Evolutionary conservation across 805 yeast genomes (phyloP).

Genomic region (Metschnikowia vanudenii): DNA sequence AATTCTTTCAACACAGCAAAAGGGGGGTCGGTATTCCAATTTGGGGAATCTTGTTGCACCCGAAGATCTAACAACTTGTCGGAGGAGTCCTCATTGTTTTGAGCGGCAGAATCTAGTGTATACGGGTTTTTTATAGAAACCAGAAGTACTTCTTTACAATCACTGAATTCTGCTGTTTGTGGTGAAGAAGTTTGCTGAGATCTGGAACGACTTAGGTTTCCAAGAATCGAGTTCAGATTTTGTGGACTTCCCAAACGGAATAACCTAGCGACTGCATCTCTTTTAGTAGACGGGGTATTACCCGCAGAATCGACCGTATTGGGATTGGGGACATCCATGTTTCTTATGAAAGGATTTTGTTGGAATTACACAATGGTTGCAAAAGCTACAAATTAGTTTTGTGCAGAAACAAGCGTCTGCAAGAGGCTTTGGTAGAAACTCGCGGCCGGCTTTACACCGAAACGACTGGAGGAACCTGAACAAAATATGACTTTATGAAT

Average conservation of each 20-base stretch:
- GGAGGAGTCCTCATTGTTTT: background rate
- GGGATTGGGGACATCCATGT: background rate
- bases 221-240: background rate
- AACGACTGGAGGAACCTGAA: too few species aligned
- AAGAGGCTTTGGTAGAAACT: background rate
- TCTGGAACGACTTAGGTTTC: background rate
- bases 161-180: background rate
- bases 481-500: too few species aligned
- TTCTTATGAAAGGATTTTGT: background rate
- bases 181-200: background rate
- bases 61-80: background rate
- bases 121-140: background rate
- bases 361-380: constrained; percentile 1
- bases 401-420: constrained; percentile 1
- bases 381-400: background rate
- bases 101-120: background rate
- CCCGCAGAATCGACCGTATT: background rate
- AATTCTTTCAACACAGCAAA: background rate
- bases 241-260: background rate
- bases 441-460: background rate
- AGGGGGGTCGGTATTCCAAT: background rate
- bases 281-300: background rate
- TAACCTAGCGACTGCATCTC: constrained; percentile 1
- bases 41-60: background rate
- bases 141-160: constrained; percentile 1